Evolutionary conservation across 75 land plant species (phyloP).

Genomic region (Picea sitchensis): DNA sequence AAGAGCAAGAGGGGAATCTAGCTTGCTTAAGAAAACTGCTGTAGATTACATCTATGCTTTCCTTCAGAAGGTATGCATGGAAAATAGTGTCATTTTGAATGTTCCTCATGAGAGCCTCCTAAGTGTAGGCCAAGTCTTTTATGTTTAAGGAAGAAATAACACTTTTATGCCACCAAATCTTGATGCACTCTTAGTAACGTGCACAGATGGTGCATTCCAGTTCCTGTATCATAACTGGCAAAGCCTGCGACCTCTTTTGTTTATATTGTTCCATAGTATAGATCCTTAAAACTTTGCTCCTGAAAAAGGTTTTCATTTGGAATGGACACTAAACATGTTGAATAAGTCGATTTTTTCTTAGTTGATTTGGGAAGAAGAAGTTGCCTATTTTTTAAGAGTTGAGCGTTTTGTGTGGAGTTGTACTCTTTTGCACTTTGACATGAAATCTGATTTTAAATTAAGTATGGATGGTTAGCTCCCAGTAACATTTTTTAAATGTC

Average conservation of each 20-base stretch:
- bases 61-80: constrained; percentile 67
- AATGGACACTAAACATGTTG: too few species aligned
- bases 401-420: too few species aligned
- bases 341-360: too few species aligned
- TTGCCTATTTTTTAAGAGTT: too few species aligned
- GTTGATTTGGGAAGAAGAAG: too few species aligned
- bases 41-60: constrained; percentile 73
- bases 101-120: constrained; percentile 81
- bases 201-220: background rate
- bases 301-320: too few species aligned
- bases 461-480: too few species aligned
- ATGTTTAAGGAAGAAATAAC: constrained; percentile 27
- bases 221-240: background rate
- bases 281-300: too few species aligned
- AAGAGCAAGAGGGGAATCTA: constrained; percentile 52
- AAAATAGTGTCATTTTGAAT: constrained; percentile 68
- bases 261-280: too few species aligned
- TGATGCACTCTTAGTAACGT: background rate
- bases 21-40: constrained; percentile 52
- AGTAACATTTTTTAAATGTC: too few species aligned
- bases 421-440: too few species aligned
- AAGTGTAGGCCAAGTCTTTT: constrained; percentile 75
- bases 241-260: background rate
- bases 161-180: background rate
- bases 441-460: too few species aligned